Evolutionary conservation across 2,329 filamentous ascomycete genomes (phyloP), one percentile per base, ranked within the genome.

Genomic region (Onygenales sp.): DNA sequence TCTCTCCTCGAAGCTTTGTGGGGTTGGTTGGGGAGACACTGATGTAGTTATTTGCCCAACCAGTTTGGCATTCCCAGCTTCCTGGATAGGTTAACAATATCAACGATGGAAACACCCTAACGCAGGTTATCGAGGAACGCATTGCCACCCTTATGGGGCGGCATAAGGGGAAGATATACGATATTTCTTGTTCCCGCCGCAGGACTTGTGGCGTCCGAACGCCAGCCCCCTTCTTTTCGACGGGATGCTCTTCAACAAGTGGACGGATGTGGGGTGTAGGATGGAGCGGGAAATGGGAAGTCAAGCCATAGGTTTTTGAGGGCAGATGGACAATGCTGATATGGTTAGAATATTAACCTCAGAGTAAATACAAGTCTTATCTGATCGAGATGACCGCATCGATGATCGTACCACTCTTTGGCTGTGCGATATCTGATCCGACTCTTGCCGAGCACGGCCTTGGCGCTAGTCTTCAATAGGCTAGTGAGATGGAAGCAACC

Each of bases 131-230:
- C 56, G 67, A 81, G 63, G 77, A 77, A 51, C 83, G 86, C 66
- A 80, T 87, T 58, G 75, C 76, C 55, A 75, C 78, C 57, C 80
- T 78, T 49, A 78, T 79, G 6, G 71, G 68, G 11, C 75, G 84
- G 66, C 84, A 78, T 71, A 77, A 77, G 64, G 78, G 79, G 53
- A 72, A 79, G 59, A 83, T 82, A 66, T 80, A 80, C 63, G 21
- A 27, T 27, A 27, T 27, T 5, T 27, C 21, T 27, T 27, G 21
- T 27, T 27, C 21, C 21, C 21, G 21, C 21, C 21, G 21, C 52
- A 62, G 62, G 66, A 77, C 56, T 67, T 62, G 27, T 78, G 75
- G 74, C 66, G 72, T 43, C 59, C 66, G 4, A 58, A 54, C 17
- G 56, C 52, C 21, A 68, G 45, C 7, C 73, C 74, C 7, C 58